Evolutionary conservation across 2,329 filamentous ascomycete genomes (phyloP), one percentile per base, ranked within the genome.

Genomic region (Trichophyton benhamiae): DNA sequence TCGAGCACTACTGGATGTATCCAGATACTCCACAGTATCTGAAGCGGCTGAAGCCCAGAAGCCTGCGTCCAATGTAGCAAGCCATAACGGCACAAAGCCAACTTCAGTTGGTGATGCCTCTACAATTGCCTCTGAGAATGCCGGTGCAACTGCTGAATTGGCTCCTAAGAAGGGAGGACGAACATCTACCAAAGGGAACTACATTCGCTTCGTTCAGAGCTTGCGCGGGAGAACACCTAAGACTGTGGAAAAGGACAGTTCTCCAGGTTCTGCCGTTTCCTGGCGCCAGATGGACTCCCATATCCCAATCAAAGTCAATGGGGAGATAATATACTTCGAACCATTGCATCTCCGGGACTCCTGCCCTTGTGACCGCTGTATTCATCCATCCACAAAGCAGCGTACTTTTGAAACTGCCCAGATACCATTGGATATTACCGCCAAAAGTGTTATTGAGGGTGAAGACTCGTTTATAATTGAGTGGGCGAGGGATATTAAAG

Each of bases 321-420:
- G 22, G 8, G 13, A 33, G 13, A n/a, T 3, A 30, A 1, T 33
- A 7, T 15, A 15, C 13, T 53, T 53, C 8, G 49, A 53, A n/a
- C 30, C 20, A 6, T 11, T n/a, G 30, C 65, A 68, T 15, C 71
- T 85, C 15, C 82, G 83, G 27, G 83, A 86, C 66, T 72, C 74
- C 20, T 86, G 83, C 66, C 69, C 72, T 41, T 86, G 83, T 66
- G 61, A 70, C 0, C 66, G 67, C 9, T 86, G 83, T 69, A 76
- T 81, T 59, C 80, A 84, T 63, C 74, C 75, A 0, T 76, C 80
- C n/a, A 85, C 83, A 1, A 82, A 82, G 52, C 83, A 86, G 64
- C 83, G 84, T 69, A 80, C 73, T 42, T 88, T 88, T 71, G 80
- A 81, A 60, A 85, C 84, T 0, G 77, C 78, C 20, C 84, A 89